phyloP scores from a whole-genome alignment of 2,329 filamentous ascomycete species.

The Phialocephala sp. region DNA sequence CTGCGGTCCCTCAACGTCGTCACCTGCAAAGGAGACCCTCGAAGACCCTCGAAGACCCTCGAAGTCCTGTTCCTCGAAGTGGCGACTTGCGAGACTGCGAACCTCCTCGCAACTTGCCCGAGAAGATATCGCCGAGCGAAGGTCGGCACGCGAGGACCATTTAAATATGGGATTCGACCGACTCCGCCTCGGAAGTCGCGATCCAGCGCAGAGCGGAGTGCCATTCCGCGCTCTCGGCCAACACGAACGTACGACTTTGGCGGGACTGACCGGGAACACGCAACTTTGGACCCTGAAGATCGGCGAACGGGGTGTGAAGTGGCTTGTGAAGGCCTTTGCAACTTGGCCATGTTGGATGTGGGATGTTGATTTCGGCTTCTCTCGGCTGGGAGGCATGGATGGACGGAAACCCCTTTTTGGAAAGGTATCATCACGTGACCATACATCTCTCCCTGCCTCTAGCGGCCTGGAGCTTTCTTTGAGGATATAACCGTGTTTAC shows the following conservation, averaged over 20 bases:
- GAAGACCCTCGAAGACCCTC: neutral
- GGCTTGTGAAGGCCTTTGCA: neutral
- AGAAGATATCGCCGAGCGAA: neutral
- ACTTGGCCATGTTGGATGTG: neutral
- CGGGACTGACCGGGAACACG: neutral
- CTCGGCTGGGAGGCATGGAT: neutral
- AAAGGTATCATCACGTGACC: neutral
- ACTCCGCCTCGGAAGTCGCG: neutral
- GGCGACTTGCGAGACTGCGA: neutral
- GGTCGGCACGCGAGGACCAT: neutral
- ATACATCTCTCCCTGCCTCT: neutral
- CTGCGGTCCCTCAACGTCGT: no score
- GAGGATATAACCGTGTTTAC: no score
- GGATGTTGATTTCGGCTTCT: neutral
- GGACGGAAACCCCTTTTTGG: neutral
- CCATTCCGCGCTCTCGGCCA: neutral
- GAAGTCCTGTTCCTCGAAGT: neutral
- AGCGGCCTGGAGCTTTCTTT: no score
- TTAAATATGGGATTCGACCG: neutral
- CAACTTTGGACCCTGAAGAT: neutral
- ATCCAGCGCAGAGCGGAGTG: neutral
- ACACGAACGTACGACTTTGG: neutral
- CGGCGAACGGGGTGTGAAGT: neutral
- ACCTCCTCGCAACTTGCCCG: neutral
- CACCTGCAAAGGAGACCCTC: neutral